Conservation (phyloP, 495 filamentous ascomycete species). For the Parmelia sp. region DNA sequence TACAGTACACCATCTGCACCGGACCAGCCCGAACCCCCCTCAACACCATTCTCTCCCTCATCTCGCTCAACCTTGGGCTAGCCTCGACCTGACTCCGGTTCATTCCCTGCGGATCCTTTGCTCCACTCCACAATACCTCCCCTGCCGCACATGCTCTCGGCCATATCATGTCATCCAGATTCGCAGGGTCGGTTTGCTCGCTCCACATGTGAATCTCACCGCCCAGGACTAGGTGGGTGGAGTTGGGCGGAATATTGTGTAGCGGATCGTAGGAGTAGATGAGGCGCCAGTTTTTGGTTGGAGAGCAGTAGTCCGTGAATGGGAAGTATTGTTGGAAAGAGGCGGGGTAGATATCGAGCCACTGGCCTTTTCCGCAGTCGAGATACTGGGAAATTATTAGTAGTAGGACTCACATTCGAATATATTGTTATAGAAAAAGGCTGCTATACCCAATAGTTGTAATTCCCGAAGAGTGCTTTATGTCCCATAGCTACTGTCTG, state of each 20-base stretch:
- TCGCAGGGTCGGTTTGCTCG: constrained; percentile 67
- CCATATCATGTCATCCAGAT: constrained; percentile 66
- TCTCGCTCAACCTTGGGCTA: constrained; percentile 22
- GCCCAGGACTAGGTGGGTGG: constrained; percentile 60
- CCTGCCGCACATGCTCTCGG: constrained; percentile 61
- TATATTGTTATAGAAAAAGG: constrained; percentile 31
- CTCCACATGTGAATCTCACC: constrained; percentile 74
- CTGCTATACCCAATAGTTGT: constrained; percentile 54
- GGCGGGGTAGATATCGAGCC: constrained; percentile 58
- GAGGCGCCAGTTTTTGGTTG: constrained; percentile 67
- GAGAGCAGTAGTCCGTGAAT: constrained; percentile 70
- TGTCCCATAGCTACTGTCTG: constrained; percentile 50
- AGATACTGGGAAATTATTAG: constrained; percentile 44
- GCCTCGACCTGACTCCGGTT: constrained; percentile 26
- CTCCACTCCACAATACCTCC: constrained; percentile 26
- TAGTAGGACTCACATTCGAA: neutral
- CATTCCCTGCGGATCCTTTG: constrained; percentile 15
- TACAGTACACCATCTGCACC: constrained; percentile 28
- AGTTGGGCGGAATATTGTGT: constrained; percentile 47
- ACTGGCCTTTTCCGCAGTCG: constrained; percentile 73
- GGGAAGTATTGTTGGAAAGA: constrained; percentile 39
- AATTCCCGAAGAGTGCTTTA: constrained; percentile 65
- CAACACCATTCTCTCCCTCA: constrained; percentile 26
- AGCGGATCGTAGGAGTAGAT: constrained; percentile 72
- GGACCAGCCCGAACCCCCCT: constrained; percentile 21